A percentile compares a stretch with the other conserved stretches of the same genome.
Conservation (phyloP, 805 yeast species). For the Spencermartinsiella europaea region DNA sequence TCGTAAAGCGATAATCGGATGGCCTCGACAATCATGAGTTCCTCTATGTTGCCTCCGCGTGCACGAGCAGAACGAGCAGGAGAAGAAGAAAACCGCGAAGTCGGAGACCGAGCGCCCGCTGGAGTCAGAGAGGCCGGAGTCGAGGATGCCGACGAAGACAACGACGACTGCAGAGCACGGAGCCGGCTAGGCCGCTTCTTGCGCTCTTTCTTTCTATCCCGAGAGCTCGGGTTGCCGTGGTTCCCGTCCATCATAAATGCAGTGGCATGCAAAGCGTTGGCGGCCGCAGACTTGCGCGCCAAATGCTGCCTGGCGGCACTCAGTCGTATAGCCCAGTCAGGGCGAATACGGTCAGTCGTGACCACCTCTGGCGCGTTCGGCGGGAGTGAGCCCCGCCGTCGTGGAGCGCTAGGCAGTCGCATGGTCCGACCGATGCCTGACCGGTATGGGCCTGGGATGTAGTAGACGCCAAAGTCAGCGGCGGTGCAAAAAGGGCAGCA, state of each 20-base stretch:
- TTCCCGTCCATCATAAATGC: conserved; percentile 42
- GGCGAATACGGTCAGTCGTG: conserved; percentile 77
- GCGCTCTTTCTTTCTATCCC: conserved; percentile 6
- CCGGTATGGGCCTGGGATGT: conserved; percentile 62
- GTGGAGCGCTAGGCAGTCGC: conserved; percentile 3
- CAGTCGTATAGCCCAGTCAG: conserved; percentile 85
- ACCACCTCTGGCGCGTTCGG: conserved; percentile 66
- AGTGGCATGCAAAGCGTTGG: conserved; percentile 84
- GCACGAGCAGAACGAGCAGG: conserved; percentile 6
- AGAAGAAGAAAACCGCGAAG: conserved; percentile 2
- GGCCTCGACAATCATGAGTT: conserved; percentile 81
- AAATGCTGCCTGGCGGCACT: conserved; percentile 66
- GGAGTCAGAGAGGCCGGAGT: conserved; percentile 10
- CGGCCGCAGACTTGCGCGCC: conserved; percentile 88
- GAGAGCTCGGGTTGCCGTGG: conserved; percentile 7
- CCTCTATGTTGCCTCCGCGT: conserved; percentile 46
- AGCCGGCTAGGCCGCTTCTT: conserved; percentile 20
- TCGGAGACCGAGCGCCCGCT: conserved; percentile 1
- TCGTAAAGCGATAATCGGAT: conserved; percentile 54
- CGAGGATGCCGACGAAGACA: conserved; percentile 14
- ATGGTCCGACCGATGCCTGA: conserved; percentile 27
- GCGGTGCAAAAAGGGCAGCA: conserved; percentile 92
- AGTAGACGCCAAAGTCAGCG: conserved; percentile 77
- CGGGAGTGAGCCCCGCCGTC: conserved; percentile 50
- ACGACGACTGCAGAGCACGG: conserved; percentile 13